Evolutionary conservation across 306 rosid species (phyloP).

Genomic region (Castanea mollissima): DNA sequence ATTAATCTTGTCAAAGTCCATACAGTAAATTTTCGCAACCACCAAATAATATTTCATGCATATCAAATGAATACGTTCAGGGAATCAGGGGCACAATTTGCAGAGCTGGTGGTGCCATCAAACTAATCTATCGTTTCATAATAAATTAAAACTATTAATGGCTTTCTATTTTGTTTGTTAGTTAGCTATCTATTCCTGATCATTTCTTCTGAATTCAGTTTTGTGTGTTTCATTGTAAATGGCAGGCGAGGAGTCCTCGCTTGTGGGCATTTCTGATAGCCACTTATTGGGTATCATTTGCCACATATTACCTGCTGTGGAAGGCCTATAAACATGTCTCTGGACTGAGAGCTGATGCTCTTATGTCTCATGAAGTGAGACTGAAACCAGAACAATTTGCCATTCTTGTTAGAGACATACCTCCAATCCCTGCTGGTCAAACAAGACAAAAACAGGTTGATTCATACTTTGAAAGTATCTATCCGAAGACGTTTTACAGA

Average conservation of each 20-base stretch:
- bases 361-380: constrained; percentile 44
- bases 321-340: constrained; percentile 72
- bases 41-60: neutral
- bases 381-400: constrained; percentile 71
- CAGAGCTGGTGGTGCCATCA: neutral
- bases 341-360: constrained; percentile 59
- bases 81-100: neutral
- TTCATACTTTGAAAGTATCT: constrained; percentile 55
- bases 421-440: constrained; percentile 52
- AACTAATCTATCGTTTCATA: neutral
- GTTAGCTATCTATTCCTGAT: constrained; percentile 2
- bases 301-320: constrained; percentile 71
- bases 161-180: neutral
- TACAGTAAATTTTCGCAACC: neutral
- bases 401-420: constrained; percentile 86
- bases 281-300: constrained; percentile 75
- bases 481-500: constrained; percentile 74
- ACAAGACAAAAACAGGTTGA: constrained; percentile 77
- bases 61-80: neutral
- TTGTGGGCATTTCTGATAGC: constrained; percentile 77
- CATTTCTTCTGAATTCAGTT: constrained; percentile 9
- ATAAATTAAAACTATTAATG: neutral
- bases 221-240: neutral
- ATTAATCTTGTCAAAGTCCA: neutral
- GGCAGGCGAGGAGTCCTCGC: constrained; percentile 57